phyloP scores from a whole-genome alignment of 768 basidiomycete species.

The Holtermannia corniformis region DNA sequence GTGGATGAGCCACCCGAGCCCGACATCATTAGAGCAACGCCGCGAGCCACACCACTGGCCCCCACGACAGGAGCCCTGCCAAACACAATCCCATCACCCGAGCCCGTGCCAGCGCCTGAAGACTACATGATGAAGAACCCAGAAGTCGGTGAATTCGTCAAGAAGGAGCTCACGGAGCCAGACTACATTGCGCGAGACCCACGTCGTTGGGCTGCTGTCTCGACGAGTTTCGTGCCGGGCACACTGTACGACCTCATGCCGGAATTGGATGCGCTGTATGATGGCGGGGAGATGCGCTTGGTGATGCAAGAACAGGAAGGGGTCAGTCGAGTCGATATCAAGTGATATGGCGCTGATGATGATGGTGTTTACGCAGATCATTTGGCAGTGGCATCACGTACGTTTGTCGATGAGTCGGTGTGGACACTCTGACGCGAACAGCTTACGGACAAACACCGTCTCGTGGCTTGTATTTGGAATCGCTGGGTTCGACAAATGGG shows the following conservation, averaged over 20 bases:
- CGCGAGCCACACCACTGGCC: no score
- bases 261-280: constrained; percentile 14
- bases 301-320: constrained; percentile 14
- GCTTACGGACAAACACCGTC: constrained; percentile 10
- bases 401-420: constrained; percentile 4
- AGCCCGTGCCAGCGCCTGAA: no score
- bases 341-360: not conserved
- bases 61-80: no score
- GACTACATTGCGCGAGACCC: no score
- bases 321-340: constrained; percentile 1
- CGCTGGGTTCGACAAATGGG: constrained; percentile 18
- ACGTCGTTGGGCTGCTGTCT: no score
- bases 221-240: constrained; percentile 10
- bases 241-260: constrained; percentile 19
- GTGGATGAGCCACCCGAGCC: no score
- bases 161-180: no score
- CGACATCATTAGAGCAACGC: no score
- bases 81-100: no score
- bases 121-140: no score
- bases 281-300: constrained; percentile 9
- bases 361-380: constrained; percentile 1
- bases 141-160: no score
- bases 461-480: constrained; percentile 16
- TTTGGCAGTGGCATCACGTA: constrained; percentile 17
- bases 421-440: not conserved